These are phyloP conservation scores for Lentinus polychrous DNA, from an alignment of 1,284 basidiomycete genomes.

Conservation along the genomic window DNA sequence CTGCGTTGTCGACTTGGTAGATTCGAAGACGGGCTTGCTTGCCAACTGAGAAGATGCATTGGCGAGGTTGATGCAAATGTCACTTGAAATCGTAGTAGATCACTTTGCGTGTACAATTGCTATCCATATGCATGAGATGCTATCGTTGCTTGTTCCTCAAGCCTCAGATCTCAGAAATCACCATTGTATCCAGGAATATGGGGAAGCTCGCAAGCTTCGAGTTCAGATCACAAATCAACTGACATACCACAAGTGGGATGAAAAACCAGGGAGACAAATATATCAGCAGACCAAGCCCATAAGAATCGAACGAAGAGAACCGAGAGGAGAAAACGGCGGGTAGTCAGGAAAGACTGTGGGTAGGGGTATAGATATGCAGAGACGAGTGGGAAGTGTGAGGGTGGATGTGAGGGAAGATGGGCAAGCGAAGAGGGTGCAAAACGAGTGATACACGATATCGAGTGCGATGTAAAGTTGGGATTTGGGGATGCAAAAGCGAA, in stretches of 20 bases:
- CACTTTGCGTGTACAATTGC: not conserved
- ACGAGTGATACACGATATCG: not conserved
- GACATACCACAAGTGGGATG: too few relatives aligned
- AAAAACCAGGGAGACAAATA: too few relatives aligned
- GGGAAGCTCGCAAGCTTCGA: too few relatives aligned
- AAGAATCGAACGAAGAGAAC: not conserved
- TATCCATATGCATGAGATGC: too few relatives aligned
- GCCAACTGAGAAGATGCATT: conserved; percentile 2
- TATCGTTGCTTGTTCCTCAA: too few relatives aligned
- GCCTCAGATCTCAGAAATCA: too few relatives aligned
- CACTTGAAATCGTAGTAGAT: not conserved
- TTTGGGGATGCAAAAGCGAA: not conserved
- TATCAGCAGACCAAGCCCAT: too few relatives aligned
- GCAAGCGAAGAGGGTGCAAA: not conserved
- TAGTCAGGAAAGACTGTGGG: not conserved
- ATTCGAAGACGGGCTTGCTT: conserved; percentile 65
- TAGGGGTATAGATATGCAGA: not conserved
- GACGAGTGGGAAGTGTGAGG: not conserved
- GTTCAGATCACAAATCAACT: too few relatives aligned
- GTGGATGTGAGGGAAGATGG: not conserved
- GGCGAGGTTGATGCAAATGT: not conserved
- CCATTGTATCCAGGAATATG: too few relatives aligned
- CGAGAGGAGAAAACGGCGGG: not conserved
- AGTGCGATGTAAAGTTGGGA: not conserved
- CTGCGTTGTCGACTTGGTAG: conserved; percentile 83